A percentile compares a stretch with the other conserved stretches of the same genome.
Conservation (phyloP, 306 rosid species). For the Fagus sylvatica region DNA sequence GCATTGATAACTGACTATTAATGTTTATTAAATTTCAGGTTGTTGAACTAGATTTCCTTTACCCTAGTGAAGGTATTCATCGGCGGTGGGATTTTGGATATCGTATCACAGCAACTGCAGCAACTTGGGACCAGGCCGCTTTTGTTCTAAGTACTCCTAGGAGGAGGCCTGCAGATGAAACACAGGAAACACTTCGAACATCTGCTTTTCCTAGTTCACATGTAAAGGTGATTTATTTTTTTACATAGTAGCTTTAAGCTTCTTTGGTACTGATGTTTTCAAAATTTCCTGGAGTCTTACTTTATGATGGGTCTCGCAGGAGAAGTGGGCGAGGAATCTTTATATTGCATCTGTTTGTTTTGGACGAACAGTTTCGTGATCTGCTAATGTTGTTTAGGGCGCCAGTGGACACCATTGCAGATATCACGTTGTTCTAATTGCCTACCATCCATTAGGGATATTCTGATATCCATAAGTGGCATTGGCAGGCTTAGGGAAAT, state of each 20-base stretch:
- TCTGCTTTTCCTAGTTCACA: slow-evolving; percentile 72
- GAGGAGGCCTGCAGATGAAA: slow-evolving; percentile 61
- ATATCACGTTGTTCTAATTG: slow-evolving; percentile 2
- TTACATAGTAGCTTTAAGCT: background rate
- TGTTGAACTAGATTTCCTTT: slow-evolving; percentile 81
- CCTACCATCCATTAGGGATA: background rate
- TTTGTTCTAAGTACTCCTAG: slow-evolving; percentile 73
- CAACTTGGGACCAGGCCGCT: slow-evolving; percentile 81
- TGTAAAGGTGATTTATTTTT: slow-evolving; percentile 54
- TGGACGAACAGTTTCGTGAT: slow-evolving; percentile 80
- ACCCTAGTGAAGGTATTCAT: slow-evolving; percentile 92
- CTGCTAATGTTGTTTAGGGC: slow-evolving; percentile 1
- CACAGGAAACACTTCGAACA: slow-evolving; percentile 85
- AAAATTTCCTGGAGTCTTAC: background rate
- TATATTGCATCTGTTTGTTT: slow-evolving; percentile 72
- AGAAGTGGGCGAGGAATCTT: slow-evolving; percentile 83
- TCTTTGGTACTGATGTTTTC: background rate
- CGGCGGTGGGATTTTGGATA: slow-evolving; percentile 77
- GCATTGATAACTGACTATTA: slow-evolving; percentile 1
- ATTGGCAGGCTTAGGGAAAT: slow-evolving; percentile 39
- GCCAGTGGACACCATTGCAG: slow-evolving; percentile 3
- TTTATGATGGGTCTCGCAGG: slow-evolving; percentile 49
- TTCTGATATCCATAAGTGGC: slow-evolving; percentile 15
- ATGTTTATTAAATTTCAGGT: slow-evolving; percentile 48
- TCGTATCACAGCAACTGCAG: slow-evolving; percentile 82